phyloP scores from a whole-genome alignment of 2,329 filamentous ascomycete species.

The Aspergillus fijiensis region DNA sequence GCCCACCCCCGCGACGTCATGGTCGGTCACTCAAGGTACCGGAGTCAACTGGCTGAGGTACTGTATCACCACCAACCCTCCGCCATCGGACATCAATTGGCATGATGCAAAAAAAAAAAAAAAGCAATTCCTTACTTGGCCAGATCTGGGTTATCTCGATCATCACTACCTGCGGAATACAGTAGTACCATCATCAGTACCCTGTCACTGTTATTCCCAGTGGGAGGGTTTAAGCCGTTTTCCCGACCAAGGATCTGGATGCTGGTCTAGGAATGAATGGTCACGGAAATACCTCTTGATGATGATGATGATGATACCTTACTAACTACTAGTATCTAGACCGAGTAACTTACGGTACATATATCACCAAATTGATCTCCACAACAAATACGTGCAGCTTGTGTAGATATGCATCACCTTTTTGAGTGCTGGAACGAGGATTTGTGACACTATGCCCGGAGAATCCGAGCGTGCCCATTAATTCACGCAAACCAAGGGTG shows the following conservation, averaged over 20 bases:
- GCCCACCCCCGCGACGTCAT: constrained; percentile 6
- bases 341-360: too few relatives aligned
- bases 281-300: too few relatives aligned
- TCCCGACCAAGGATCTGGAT: constrained; percentile 8
- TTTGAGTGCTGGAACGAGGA: too few relatives aligned
- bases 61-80: not conserved
- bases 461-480: not conserved
- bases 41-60: too few relatives aligned
- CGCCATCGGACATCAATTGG: not conserved
- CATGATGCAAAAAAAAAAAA: not conserved
- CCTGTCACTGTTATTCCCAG: constrained; percentile 6
- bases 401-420: too few relatives aligned
- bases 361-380: too few relatives aligned
- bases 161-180: too few relatives aligned
- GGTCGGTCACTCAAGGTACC: not conserved
- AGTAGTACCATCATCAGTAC: not conserved
- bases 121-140: not conserved
- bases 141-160: not conserved
- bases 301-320: too few relatives aligned
- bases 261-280: not conserved
- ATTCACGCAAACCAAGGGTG: not conserved
- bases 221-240: constrained; percentile 13
- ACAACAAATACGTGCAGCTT: too few relatives aligned
- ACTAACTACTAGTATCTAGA: too few relatives aligned
- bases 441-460: not conserved